A percentile compares a stretch with the other conserved stretches of the same genome.
phyloP scores from a whole-genome alignment of 2,329 filamentous ascomycete species.

The Diplodia seriata region DNA sequence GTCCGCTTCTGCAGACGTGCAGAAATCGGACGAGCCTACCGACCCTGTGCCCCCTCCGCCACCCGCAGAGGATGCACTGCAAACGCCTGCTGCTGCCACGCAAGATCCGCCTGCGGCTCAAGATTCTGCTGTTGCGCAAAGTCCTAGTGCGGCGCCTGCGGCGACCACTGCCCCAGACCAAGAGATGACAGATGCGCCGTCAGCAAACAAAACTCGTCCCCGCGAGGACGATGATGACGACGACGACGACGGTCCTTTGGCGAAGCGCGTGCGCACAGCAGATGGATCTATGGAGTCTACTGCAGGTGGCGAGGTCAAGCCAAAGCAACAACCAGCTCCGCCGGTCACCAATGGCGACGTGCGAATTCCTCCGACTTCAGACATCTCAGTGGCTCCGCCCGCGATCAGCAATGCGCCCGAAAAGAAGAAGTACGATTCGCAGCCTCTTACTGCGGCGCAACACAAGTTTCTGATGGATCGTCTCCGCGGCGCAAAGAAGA shows the following conservation, averaged over 20 bases:
- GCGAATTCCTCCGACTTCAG: not conserved
- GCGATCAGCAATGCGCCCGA: slow-evolving; percentile 31
- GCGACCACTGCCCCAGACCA: slow-evolving; percentile 37
- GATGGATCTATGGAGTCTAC: slow-evolving; percentile 37
- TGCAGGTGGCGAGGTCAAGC: slow-evolving; percentile 52
- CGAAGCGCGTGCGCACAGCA: slow-evolving; percentile 83
- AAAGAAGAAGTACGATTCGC: slow-evolving; percentile 44
- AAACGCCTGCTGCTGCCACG: slow-evolving; percentile 19
- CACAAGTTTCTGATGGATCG: slow-evolving; percentile 69
- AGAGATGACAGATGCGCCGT: slow-evolving; percentile 49
- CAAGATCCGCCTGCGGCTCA: not conserved
- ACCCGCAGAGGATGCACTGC: slow-evolving; percentile 17
- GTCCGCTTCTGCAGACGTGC: not conserved
- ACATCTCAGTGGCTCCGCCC: not conserved
- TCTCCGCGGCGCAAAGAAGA: slow-evolving; percentile 81
- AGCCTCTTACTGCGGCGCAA: slow-evolving; percentile 65
- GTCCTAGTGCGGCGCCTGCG: slow-evolving; percentile 19
- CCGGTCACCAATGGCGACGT: slow-evolving; percentile 14
- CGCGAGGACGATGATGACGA: slow-evolving; percentile 75
- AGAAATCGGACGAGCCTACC: slow-evolving; percentile 28
- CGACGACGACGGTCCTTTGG: slow-evolving; percentile 66
- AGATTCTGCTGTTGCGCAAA: not conserved
- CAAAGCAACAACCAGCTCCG: slow-evolving; percentile 48
- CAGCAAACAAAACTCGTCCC: slow-evolving; percentile 64
- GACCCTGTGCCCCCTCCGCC: slow-evolving; percentile 22